A percentile compares a stretch with the other conserved stretches of the same genome.
Conservation (phyloP, 2,329 filamentous ascomycete species). For the Xylariaceae sp. region DNA sequence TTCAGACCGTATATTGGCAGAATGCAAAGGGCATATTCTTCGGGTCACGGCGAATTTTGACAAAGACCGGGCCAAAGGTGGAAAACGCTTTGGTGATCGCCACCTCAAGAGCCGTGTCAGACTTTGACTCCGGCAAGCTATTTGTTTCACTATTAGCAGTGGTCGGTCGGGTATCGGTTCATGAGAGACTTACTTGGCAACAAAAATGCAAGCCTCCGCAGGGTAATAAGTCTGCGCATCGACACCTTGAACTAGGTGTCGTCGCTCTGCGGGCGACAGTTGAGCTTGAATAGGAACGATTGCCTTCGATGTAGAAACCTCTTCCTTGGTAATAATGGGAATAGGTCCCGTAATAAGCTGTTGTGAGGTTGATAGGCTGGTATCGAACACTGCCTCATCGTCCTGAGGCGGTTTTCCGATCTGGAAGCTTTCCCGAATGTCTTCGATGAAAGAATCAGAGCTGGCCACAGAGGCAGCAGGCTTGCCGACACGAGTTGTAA, state of each 20-base stretch:
- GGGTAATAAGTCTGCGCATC: constrained; percentile 53
- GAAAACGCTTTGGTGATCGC: constrained; percentile 52
- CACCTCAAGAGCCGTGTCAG: constrained; percentile 48
- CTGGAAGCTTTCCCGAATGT: constrained; percentile 14
- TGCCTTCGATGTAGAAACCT: background rate
- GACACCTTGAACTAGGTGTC: constrained; percentile 31
- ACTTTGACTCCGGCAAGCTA: constrained; percentile 49
- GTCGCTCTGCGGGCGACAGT: constrained; percentile 14
- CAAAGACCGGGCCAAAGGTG: constrained; percentile 53
- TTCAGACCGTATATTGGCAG: constrained; percentile 56
- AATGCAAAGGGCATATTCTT: constrained; percentile 61
- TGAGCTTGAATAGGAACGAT: constrained; percentile 14
- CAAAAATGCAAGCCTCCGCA: constrained; percentile 57
- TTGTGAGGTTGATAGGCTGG: constrained; percentile 2
- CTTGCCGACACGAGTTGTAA: constrained; percentile 1
- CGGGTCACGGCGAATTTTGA: constrained; percentile 59
- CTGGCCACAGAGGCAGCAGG: background rate
- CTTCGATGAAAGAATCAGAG: constrained; percentile 1
- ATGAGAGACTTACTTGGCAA: constrained; percentile 55
- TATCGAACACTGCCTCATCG: constrained; percentile 19
- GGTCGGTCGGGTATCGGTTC: background rate
- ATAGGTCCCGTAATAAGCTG: constrained; percentile 1
- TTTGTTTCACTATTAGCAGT: background rate
- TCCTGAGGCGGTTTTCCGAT: constrained; percentile 16
- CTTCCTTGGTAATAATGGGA: constrained; percentile 4